Percentiles rank a stretch among this genome's conserved stretches.
Conservation (phyloP, 2,329 filamentous ascomycete species). For the Spiromastix sp. region DNA sequence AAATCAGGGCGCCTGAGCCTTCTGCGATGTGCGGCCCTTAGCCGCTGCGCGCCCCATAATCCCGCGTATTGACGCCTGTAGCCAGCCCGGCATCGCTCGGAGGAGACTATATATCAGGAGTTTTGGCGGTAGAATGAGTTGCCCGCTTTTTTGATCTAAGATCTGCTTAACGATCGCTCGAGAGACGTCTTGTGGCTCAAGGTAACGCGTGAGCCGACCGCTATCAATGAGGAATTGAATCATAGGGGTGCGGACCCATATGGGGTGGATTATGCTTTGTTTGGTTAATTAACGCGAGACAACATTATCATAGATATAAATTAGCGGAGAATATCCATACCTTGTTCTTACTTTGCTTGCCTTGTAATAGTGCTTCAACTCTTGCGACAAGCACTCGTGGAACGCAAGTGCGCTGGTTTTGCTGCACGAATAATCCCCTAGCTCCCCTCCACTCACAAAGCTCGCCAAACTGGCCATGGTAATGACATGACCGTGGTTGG, state of each 20-base stretch:
- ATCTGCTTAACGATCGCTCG: slow-evolving; percentile 42
- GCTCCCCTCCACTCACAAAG: slow-evolving; percentile 37
- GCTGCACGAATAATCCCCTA: slow-evolving; percentile 43
- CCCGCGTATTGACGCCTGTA: slow-evolving; percentile 32
- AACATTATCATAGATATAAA: background rate
- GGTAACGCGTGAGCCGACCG: slow-evolving; percentile 23
- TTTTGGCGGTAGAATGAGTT: slow-evolving; percentile 37
- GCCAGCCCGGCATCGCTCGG: slow-evolving; percentile 33
- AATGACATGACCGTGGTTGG: slow-evolving; percentile 47
- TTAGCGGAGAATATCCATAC: slow-evolving; percentile 18
- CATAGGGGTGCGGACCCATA: slow-evolving; percentile 42
- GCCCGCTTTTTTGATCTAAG: slow-evolving; percentile 38
- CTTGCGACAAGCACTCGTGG: slow-evolving; percentile 39
- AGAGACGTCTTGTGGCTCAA: slow-evolving; percentile 32
- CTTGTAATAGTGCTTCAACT: slow-evolving; percentile 27
- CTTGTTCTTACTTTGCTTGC: slow-evolving; percentile 29
- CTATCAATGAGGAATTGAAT: slow-evolving; percentile 26
- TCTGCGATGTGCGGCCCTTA: no score
- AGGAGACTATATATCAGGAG: slow-evolving; percentile 18
- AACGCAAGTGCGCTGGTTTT: slow-evolving; percentile 45
- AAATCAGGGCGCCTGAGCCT: no score
- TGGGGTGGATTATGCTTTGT: slow-evolving; percentile 24
- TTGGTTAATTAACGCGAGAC: background rate
- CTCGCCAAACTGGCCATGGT: slow-evolving; percentile 45
- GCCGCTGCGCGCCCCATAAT: no score